Evolutionary conservation across 306 rosid genomes (phyloP), one percentile per base, ranked within the genome.

Genomic region (Albizia julibrissin): DNA sequence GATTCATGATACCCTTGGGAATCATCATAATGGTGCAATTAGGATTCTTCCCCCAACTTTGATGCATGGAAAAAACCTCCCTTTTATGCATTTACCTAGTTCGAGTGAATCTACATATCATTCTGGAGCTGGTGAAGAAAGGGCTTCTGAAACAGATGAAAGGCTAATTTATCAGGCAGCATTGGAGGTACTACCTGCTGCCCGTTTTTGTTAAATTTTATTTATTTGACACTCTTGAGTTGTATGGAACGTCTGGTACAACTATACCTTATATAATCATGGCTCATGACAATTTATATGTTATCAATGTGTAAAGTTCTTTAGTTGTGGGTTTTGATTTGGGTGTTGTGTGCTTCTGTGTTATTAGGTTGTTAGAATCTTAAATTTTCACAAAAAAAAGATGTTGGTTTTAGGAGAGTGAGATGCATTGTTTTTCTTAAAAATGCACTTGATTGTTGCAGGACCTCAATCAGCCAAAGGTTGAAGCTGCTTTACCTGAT

Each of bases 131-230:
- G 93, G 85, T 26, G 99, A 92, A 86, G 97, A 92, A 75, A 86
- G 85, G 89, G 89, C 72, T 76, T 34, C 93, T 56, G 97, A 24
- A 69, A 89, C 66, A 79, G 99, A 95, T 10, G 97, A 95, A 86
- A 93, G 97, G 79, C 84, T 91, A 80, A 85, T 95, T 87, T 93
- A 93, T 86, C 92, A 93, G 86, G 99, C 99, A 24, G 96, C 98
- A 47, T 80, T 95, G 66, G 83, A 92, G 98, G 99, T 95, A 89
- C 66, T 61, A 37, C 81, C 49, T 75, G 66, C 26, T 31, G 54
- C 71, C 74, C 56, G 40, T 74, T 7, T 13, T 24, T 27, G 39
- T 34, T 31, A 26, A 19, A 47, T 43, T 71, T 50, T 49, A 70
- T 70, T 84, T 27, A 71, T 62, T 72, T 72, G 64, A 59, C 74